phyloP scores from a whole-genome alignment of 169 alveolate species.

The Babesia ovata region DNA sequence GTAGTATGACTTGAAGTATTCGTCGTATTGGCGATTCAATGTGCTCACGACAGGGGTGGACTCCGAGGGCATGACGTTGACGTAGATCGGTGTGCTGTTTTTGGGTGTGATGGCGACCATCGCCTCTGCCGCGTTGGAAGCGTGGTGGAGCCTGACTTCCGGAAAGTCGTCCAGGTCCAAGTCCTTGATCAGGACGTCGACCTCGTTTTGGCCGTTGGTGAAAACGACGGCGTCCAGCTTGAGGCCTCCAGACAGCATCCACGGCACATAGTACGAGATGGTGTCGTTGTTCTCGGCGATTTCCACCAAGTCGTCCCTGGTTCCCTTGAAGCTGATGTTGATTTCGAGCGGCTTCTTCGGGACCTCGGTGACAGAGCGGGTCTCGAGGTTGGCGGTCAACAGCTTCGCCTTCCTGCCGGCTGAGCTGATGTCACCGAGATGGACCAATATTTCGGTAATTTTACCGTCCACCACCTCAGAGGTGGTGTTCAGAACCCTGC shows the following conservation, averaged over 20 bases:
- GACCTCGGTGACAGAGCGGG: not conserved
- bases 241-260: constrained; percentile 47
- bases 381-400: not conserved
- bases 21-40: not conserved
- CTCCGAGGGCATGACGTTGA: not conserved
- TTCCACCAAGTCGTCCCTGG: not conserved
- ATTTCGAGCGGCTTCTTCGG: constrained; percentile 25
- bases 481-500: constrained; percentile 25
- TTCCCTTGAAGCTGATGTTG: constrained; percentile 26
- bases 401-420: not conserved
- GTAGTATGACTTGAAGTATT: constrained; percentile 7
- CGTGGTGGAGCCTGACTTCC: constrained; percentile 18
- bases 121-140: not conserved
- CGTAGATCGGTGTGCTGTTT: not conserved
- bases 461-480: not conserved
- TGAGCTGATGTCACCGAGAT: constrained; percentile 5
- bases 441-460: not conserved
- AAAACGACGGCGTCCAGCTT: constrained; percentile 18
- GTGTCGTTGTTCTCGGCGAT: constrained; percentile 10
- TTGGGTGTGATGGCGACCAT: constrained; percentile 14
- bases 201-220: constrained; percentile 6
- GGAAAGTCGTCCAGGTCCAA: constrained; percentile 13
- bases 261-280: constrained; percentile 27
- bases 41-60: not conserved
- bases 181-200: constrained; percentile 1